Conservation (phyloP, 1,139 yeast genomes). For the Magnusiomyces paraingens region DNA sequence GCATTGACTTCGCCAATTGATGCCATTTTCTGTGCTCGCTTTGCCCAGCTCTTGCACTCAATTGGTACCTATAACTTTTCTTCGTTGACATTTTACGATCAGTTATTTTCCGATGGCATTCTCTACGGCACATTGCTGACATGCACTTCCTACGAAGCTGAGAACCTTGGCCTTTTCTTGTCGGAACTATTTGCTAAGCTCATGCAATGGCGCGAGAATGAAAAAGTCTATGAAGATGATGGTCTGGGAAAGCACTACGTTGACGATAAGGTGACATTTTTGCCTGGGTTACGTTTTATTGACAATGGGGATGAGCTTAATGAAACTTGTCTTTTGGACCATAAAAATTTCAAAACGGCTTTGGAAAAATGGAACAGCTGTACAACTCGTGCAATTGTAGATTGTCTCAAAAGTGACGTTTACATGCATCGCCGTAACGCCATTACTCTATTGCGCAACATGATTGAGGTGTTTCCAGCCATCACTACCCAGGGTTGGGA, state of each 20-base stretch:
- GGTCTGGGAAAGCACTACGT: slow-evolving; percentile 28
- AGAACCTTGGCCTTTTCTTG: slow-evolving; percentile 72
- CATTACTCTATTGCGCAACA: slow-evolving; percentile 67
- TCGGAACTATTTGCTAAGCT: slow-evolving; percentile 48
- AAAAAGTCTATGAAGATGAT: slow-evolving; percentile 26
- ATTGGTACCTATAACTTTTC: slow-evolving; percentile 42
- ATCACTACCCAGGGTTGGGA: slow-evolving; percentile 62
- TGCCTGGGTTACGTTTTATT: slow-evolving; percentile 26
- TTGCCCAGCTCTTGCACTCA: slow-evolving; percentile 47
- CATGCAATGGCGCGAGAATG: slow-evolving; percentile 38
- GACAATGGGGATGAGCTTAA: slow-evolving; percentile 17
- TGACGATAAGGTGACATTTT: slow-evolving; percentile 18
- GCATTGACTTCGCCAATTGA: slow-evolving; percentile 76
- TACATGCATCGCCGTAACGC: slow-evolving; percentile 81
- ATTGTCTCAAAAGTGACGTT: slow-evolving; percentile 49
- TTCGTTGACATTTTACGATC: slow-evolving; percentile 41
- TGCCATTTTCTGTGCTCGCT: slow-evolving; percentile 65
- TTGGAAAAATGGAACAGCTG: slow-evolving; percentile 53
- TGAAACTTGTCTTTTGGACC: slow-evolving; percentile 25
- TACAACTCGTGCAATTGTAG: slow-evolving; percentile 42
- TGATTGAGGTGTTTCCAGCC: slow-evolving; percentile 59
- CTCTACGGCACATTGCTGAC: slow-evolving; percentile 60
- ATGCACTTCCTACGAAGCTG: slow-evolving; percentile 71
- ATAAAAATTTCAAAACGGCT: slow-evolving; percentile 38
- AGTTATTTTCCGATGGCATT: slow-evolving; percentile 45